Conservation (phyloP, 2,329 filamentous ascomycete genomes). For the Colletotrichum sp. region DNA sequence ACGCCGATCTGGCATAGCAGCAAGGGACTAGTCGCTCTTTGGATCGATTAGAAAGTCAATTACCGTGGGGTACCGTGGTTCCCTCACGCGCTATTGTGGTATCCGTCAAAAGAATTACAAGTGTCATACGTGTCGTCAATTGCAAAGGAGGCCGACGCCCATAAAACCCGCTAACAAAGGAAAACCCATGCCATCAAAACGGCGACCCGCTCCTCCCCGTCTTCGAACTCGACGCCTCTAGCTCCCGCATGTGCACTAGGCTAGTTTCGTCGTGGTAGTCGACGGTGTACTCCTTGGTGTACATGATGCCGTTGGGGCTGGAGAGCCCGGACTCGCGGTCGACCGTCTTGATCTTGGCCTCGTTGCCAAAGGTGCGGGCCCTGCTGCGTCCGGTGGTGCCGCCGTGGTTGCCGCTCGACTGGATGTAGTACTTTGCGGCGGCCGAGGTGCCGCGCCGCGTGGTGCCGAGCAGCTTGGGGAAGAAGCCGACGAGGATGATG, state of each 20-base stretch:
- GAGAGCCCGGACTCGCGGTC: neutral
- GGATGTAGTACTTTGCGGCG: conserved; percentile 14
- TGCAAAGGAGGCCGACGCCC: neutral
- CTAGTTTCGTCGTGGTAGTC: conserved; percentile 38
- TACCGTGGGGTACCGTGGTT: neutral
- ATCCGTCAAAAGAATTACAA: neutral
- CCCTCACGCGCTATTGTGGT: conserved; percentile 1
- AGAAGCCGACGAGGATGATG: conserved; percentile 38
- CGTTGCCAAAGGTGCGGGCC: conserved; percentile 5
- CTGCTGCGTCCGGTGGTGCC: conserved; percentile 24
- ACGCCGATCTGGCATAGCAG: neutral
- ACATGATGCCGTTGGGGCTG: conserved; percentile 31
- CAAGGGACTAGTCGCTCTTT: neutral
- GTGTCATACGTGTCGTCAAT: neutral
- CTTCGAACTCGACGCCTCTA: conserved; percentile 19
- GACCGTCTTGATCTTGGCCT: conserved; percentile 12
- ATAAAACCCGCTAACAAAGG: neutral
- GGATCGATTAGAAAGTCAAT: neutral
- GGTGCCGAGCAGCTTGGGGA: conserved; percentile 37
- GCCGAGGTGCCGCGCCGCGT: conserved; percentile 26
- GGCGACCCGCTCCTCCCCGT: conserved; percentile 5
- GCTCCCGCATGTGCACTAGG: conserved; percentile 33
- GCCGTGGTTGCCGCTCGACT: neutral
- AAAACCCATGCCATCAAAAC: neutral
- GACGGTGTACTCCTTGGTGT: conserved; percentile 38